A percentile compares a stretch with the other conserved stretches of the same genome.
Conservation (phyloP, 768 basidiomycete species). For the Calvatia gigantea region DNA sequence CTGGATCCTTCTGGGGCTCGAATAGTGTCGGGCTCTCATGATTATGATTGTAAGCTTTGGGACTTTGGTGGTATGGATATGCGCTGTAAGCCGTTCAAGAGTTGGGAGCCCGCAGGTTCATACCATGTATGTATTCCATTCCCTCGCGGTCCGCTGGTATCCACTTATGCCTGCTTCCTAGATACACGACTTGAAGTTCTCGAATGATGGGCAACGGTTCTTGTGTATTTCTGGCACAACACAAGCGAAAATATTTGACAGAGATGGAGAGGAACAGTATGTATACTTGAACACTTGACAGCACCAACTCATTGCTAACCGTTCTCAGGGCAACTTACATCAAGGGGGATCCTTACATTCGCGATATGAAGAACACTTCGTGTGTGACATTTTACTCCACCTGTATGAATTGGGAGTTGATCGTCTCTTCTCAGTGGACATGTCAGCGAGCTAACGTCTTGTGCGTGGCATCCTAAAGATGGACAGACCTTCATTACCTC, state of each 20-base stretch:
- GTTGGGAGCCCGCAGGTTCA: conserved; percentile 91
- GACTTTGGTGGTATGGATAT: conserved; percentile 98
- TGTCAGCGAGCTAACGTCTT: conserved; percentile 86
- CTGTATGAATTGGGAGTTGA: background rate
- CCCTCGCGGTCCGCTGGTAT: conserved; percentile 8
- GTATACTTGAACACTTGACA: conserved; percentile 28
- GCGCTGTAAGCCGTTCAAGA: conserved; percentile 90
- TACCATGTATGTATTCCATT: conserved; percentile 66
- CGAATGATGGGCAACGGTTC: conserved; percentile 81
- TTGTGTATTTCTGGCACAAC: conserved; percentile 85
- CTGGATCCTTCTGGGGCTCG: conserved; percentile 95
- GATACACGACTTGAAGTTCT: conserved; percentile 91
- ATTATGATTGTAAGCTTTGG: conserved; percentile 98
- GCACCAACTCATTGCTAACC: conserved; percentile 35
- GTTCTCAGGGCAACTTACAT: conserved; percentile 70
- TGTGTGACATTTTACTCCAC: conserved; percentile 36
- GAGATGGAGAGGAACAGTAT: conserved; percentile 92
- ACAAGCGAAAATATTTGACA: conserved; percentile 85
- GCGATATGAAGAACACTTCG: conserved; percentile 99
- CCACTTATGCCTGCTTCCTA: conserved; percentile 26
- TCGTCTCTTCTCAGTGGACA: conserved; percentile 64
- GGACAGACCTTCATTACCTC: conserved; percentile 82
- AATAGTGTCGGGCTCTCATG: conserved; percentile 87
- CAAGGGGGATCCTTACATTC: conserved; percentile 97
- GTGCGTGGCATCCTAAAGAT: conserved; percentile 92